Conservation (phyloP, 2,329 filamentous ascomycete species). For the Aspergillus phoenicis region DNA sequence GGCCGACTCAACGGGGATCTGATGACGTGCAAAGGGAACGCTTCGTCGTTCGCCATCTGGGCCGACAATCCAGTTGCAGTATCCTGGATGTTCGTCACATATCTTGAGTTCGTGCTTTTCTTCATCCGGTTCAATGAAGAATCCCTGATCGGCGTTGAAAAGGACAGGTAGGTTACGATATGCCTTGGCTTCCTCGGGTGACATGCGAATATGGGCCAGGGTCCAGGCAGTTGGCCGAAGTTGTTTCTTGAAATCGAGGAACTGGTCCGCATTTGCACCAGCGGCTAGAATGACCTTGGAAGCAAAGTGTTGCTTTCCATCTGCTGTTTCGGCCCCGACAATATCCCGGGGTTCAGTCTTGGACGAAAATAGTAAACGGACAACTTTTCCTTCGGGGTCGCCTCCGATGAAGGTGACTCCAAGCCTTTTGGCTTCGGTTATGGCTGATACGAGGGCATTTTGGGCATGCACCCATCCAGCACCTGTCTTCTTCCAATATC, state of each 20-base stretch:
- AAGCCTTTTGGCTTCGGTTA: constrained; percentile 4
- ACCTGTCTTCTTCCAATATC: constrained; percentile 43
- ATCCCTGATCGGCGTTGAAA: constrained; percentile 52
- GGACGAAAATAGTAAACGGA: neutral
- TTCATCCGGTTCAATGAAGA: constrained; percentile 53
- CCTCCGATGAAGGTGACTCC: constrained; percentile 7
- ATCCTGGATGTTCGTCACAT: constrained; percentile 59
- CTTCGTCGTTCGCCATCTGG: constrained; percentile 26
- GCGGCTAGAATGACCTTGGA: constrained; percentile 53
- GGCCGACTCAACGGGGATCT: constrained; percentile 51
- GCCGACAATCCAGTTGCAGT: constrained; percentile 50
- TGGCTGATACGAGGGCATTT: constrained; percentile 45
- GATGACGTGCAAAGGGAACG: constrained; percentile 48
- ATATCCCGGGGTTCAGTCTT: neutral
- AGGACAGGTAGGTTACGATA: constrained; percentile 55
- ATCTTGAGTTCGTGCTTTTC: constrained; percentile 44
- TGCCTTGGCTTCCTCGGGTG: constrained; percentile 45
- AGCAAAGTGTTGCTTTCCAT: constrained; percentile 47
- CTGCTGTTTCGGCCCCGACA: constrained; percentile 35
- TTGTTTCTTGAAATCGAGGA: constrained; percentile 56
- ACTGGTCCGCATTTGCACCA: constrained; percentile 51
- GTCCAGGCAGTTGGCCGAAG: constrained; percentile 59
- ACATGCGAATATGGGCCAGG: constrained; percentile 56
- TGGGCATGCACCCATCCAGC: constrained; percentile 59
- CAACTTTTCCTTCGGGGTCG: constrained; percentile 1